Percentiles rank a stretch among this genome's conserved stretches.
Evolutionary conservation across 495 filamentous ascomycete genomes (phyloP).

Genomic region (Hypomontagnella submonticulosa): DNA sequence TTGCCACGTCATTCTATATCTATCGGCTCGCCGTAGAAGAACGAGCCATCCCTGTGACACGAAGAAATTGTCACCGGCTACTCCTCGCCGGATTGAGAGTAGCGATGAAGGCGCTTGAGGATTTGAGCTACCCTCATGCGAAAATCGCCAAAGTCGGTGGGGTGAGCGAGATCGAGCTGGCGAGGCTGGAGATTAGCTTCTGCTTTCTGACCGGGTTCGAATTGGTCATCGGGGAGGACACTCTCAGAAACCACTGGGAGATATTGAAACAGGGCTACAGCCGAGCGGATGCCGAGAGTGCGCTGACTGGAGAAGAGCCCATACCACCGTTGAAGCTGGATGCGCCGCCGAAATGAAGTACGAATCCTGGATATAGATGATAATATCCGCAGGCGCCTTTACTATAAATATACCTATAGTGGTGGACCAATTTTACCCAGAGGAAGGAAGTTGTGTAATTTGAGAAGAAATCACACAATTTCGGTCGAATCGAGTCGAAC

Average conservation of each 20-base stretch:
- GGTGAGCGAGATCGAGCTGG: constrained; percentile 81
- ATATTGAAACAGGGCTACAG: constrained; percentile 54
- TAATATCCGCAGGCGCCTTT: not conserved
- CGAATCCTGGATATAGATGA: not conserved
- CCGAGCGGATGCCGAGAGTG: constrained; percentile 16
- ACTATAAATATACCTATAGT: too few species aligned
- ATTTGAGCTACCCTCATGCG: constrained; percentile 83
- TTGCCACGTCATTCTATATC: constrained; percentile 93
- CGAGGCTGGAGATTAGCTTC: constrained; percentile 87
- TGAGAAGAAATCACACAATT: too few species aligned
- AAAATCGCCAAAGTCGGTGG: constrained; percentile 91
- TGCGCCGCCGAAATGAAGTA: constrained; percentile 17
- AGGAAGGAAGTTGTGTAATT: too few species aligned
- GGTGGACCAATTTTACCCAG: too few species aligned
- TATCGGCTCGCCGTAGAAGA: constrained; percentile 81
- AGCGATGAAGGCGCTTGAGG: constrained; percentile 92
- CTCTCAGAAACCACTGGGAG: constrained; percentile 67
- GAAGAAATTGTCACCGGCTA: constrained; percentile 86
- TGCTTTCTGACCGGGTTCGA: constrained; percentile 88
- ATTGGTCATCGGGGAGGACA: constrained; percentile 73
- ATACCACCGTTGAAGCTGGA: constrained; percentile 30
- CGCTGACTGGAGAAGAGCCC: constrained; percentile 11
- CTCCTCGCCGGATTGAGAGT: constrained; percentile 85
- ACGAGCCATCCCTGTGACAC: constrained; percentile 76
- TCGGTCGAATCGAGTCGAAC: too few species aligned